Evolutionary conservation across 352 stramenopile genomes (phyloP).

Genomic region (Phytopythium chamaehyphon): DNA sequence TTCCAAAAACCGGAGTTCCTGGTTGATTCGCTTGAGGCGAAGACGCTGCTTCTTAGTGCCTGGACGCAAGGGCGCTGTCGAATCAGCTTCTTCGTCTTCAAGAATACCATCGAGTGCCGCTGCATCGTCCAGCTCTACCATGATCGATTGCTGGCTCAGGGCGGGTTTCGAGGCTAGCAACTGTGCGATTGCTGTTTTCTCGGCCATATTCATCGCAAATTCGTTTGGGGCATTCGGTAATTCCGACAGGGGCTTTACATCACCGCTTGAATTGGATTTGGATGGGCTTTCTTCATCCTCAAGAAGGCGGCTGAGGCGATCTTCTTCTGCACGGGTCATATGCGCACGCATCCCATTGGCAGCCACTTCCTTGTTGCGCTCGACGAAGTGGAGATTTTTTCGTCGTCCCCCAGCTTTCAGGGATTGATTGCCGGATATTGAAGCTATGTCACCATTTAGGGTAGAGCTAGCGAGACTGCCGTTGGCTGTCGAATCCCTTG

Average conservation of each 20-base stretch:
- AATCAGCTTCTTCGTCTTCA: constrained; percentile 26
- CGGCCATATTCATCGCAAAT: constrained; percentile 29
- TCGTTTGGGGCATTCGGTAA: constrained; percentile 18
- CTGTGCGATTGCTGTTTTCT: constrained; percentile 46
- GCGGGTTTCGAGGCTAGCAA: constrained; percentile 34
- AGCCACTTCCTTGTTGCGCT: constrained; percentile 49
- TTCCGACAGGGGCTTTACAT: background rate
- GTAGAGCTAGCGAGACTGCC: constrained; percentile 8
- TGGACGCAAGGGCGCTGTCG: constrained; percentile 10
- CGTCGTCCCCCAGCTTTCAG: background rate
- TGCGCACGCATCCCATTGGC: constrained; percentile 47
- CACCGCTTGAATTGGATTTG: background rate
- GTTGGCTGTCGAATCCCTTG: constrained; percentile 1
- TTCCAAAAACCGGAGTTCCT: constrained; percentile 51
- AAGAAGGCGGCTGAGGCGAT: constrained; percentile 34
- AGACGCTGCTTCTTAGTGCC: constrained; percentile 2
- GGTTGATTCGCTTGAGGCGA: constrained; percentile 45
- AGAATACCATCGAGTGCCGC: constrained; percentile 38
- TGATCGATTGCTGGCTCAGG: constrained; percentile 23
- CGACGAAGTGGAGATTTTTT: constrained; percentile 23
- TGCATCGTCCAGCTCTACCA: constrained; percentile 21
- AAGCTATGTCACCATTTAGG: background rate
- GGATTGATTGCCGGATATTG: background rate
- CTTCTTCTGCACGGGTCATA: constrained; percentile 54
- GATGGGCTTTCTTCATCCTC: constrained; percentile 7